Conservation (phyloP, 441 rosid species). For the Syzygium syzygioides region DNA sequence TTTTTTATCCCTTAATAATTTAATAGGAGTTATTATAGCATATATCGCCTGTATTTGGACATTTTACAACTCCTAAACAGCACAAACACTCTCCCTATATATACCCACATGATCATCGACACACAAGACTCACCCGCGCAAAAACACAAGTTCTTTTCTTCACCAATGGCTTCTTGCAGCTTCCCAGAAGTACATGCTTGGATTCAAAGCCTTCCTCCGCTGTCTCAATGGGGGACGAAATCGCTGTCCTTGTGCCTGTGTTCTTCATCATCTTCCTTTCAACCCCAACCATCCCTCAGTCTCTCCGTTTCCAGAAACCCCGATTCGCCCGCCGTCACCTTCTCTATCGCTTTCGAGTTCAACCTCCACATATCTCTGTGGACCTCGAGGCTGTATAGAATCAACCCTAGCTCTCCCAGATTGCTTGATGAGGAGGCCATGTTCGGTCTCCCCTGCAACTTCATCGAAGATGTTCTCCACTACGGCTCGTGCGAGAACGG, state of each 20-base stretch:
- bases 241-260: slow-evolving; percentile 52
- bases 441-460: slow-evolving; percentile 34
- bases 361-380: slow-evolving; percentile 50
- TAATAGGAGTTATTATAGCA: not conserved
- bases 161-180: slow-evolving; percentile 46
- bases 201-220: slow-evolving; percentile 64
- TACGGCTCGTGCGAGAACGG: slow-evolving; percentile 36
- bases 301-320: slow-evolving; percentile 34
- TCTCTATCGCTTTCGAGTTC: slow-evolving; percentile 50
- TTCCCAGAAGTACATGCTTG: slow-evolving; percentile 52
- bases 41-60: not conserved
- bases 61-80: not conserved
- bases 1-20: not conserved
- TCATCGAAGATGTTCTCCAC: slow-evolving; percentile 50
- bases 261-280: slow-evolving; percentile 28
- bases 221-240: slow-evolving; percentile 46
- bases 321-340: slow-evolving; percentile 27
- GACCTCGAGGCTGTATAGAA: slow-evolving; percentile 49
- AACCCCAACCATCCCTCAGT: slow-evolving; percentile 41
- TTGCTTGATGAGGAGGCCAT: slow-evolving; percentile 30
- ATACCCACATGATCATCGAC: not conserved
- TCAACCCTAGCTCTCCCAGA: slow-evolving; percentile 27
- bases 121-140: not conserved
- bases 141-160: not conserved
- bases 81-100: not conserved